These are phyloP conservation scores for Calonectria montana DNA, from an alignment of 2,329 filamentous ascomycete genomes.

Conservation along the genomic window DNA sequence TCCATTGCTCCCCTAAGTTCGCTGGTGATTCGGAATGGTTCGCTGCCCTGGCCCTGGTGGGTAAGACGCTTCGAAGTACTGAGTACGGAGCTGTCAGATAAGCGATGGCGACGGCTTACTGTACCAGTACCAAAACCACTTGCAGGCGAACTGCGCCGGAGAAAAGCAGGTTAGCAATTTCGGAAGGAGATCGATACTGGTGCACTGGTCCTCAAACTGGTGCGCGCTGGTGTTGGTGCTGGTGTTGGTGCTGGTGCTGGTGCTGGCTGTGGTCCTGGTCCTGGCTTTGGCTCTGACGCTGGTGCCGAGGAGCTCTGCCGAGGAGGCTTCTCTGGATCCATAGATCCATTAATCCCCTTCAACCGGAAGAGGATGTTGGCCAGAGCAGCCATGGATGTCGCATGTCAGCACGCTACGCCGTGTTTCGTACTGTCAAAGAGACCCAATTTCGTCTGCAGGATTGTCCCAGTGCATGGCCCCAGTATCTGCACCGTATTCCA, in stretches of 20 bases:
- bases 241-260: background rate
- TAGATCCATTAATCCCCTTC: constrained; percentile 14
- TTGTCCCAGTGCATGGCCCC: constrained; percentile 17
- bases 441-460: constrained; percentile 38
- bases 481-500: constrained; percentile 26
- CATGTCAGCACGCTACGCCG: constrained; percentile 1
- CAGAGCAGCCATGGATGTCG: background rate
- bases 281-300: constrained; percentile 12
- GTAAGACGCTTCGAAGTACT: background rate
- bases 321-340: constrained; percentile 3
- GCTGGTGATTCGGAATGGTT: constrained; percentile 21
- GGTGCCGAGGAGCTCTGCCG: constrained; percentile 18
- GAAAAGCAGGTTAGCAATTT: background rate
- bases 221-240: background rate
- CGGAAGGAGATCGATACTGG: background rate
- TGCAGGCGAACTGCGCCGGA: background rate
- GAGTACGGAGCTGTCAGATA: background rate
- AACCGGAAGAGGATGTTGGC: background rate
- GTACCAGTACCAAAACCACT: background rate
- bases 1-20: constrained; percentile 27
- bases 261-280: constrained; percentile 8
- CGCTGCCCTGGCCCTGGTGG: constrained; percentile 29
- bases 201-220: background rate
- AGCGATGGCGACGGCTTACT: background rate
- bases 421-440: background rate